Conservation (phyloP, 768 basidiomycete species). For the Roridomyces roridus region DNA sequence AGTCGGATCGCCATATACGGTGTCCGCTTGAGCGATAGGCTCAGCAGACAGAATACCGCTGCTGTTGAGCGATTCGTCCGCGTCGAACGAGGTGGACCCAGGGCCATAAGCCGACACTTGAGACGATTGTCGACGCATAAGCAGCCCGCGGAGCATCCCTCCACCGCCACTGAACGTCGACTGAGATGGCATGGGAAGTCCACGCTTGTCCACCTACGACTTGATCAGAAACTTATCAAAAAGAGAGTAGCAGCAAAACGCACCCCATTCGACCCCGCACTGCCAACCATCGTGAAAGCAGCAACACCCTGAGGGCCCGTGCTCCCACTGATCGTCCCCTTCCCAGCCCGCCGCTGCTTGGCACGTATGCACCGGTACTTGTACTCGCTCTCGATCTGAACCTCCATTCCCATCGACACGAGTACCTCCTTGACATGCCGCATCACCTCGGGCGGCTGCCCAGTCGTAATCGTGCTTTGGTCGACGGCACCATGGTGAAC, state of each 20-base stretch:
- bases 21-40: constrained; percentile 49
- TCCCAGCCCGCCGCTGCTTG: constrained; percentile 61
- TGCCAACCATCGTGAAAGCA: constrained; percentile 79
- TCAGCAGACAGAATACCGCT: constrained; percentile 49
- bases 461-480: constrained; percentile 85
- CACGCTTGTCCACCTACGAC: constrained; percentile 84
- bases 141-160: constrained; percentile 85
- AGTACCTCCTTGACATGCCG: constrained; percentile 82
- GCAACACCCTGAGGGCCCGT: constrained; percentile 57
- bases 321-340: constrained; percentile 47
- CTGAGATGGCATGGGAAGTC: constrained; percentile 83
- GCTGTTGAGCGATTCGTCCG: constrained; percentile 47
- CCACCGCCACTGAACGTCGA: constrained; percentile 72
- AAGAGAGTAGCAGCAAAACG: constrained; percentile 39
- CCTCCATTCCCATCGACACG: constrained; percentile 88
- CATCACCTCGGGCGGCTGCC: constrained; percentile 87
- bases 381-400: constrained; percentile 88
- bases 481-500: constrained; percentile 95
- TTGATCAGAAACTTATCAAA: constrained; percentile 5
- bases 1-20: constrained; percentile 78
- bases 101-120: constrained; percentile 61
- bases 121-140: constrained; percentile 91
- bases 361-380: constrained; percentile 86
- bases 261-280: constrained; percentile 87
- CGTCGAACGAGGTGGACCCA: constrained; percentile 53